Evolutionary conservation across 2,329 filamentous ascomycete species (phyloP), one percentile per base, ranked within the genome.

Genomic region (Clonostachys sp.): DNA sequence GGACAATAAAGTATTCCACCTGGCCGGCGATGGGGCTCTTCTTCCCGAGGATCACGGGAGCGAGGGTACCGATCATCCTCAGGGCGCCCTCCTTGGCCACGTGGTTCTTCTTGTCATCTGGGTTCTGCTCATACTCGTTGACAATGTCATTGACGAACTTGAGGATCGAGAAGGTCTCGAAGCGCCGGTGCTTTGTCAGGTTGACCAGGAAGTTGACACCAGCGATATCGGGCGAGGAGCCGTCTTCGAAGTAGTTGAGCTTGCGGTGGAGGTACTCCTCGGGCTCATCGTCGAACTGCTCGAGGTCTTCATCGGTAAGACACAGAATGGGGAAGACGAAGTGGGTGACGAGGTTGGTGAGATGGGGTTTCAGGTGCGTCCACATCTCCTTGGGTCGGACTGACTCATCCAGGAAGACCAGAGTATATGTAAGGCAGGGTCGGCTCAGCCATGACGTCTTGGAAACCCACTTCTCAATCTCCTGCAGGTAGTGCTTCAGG

Each of bases 11-110:
- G 68, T 96, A 96, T 68, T 99, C 94, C 48, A 97, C 91, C 67
- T 97, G 91, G 61, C 96, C 88, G 35, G 92, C 94, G 55, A 99
- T 96, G 2, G 94, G 94, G 61, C 91, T 96, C 79, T 97, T 97
- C 78, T 97, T 99, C 57, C 91, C 90, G 35, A 99, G 77, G 44
- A 99, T 95, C 45, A 99, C 92, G 34, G 90, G 89, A 0, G 94
- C 89, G 42, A 99, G 74, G 1, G 92, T 96, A 24, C 91, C 94
- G 61, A 99, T 97, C 90, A 99, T 97, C 52, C 94, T 82, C 61
- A 99, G 70, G 43, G 94, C 94, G 60, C 94, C 94, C 67, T 99
- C 94, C 75, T 99, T 99, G 64, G 94, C 90, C 46, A 95, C 79
- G 50, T 95, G 89, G 65, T 92, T 89, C 79, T 96, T 97, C 72